These are phyloP conservation scores for Colletotrichum melonis DNA, from an alignment of 2,329 filamentous ascomycete genomes.

Conservation along the genomic window DNA sequence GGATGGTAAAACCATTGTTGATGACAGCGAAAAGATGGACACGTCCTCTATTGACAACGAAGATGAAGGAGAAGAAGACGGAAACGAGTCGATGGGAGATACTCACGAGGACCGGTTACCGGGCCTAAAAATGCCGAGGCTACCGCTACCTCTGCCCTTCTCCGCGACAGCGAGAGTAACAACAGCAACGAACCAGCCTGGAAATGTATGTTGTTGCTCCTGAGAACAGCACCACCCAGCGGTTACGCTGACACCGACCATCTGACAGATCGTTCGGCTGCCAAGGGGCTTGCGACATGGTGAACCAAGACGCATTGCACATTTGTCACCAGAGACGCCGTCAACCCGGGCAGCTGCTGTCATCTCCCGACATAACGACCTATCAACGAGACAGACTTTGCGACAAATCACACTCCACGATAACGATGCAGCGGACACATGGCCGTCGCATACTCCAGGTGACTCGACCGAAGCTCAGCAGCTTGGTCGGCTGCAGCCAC, in stretches of 20 bases:
- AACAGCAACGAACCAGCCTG: background rate
- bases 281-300: background rate
- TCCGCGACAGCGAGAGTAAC: background rate
- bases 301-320: background rate
- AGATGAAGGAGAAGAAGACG: background rate
- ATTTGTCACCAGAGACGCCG: background rate
- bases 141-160: constrained; percentile 44
- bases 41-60: background rate
- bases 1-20: too few species aligned
- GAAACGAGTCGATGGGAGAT: background rate
- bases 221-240: background rate
- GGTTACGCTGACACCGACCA: background rate
- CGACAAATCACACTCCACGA: constrained; percentile 51
- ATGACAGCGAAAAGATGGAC: background rate
- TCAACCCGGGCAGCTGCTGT: background rate
- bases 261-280: background rate
- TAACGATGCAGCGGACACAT: constrained; percentile 54
- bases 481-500: constrained; percentile 50
- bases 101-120: background rate
- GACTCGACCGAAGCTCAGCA: constrained; percentile 62
- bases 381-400: background rate
- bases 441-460: constrained; percentile 62
- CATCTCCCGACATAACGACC: background rate
- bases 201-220: background rate
- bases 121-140: constrained; percentile 18